Conservation (phyloP, 1,284 basidiomycete species). For the Microbotryum lychnidis-dioicae region DNA sequence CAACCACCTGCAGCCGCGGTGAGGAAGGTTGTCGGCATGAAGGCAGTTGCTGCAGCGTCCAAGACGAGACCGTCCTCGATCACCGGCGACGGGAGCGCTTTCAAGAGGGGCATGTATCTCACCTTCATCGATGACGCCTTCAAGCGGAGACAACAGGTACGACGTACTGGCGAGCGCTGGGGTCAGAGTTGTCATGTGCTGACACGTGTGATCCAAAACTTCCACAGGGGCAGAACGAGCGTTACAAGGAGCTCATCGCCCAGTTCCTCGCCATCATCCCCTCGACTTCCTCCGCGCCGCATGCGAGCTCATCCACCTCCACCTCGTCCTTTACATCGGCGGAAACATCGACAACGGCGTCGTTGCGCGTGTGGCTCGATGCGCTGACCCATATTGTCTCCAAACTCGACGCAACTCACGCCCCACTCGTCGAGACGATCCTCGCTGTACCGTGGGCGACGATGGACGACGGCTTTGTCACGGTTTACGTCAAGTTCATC, state of each 20-base stretch:
- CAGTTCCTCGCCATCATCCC: conserved; percentile 44
- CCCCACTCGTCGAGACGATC: conserved; percentile 78
- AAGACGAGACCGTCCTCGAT: too few relatives aligned
- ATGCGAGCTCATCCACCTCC: conserved; percentile 34
- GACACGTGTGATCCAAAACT: conserved; percentile 37
- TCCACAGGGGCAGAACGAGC: conserved; percentile 40
- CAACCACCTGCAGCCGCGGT: too few relatives aligned
- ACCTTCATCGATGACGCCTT: conserved; percentile 75
- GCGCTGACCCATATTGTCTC: conserved; percentile 51
- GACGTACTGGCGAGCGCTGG: conserved; percentile 55
- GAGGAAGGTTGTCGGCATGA: too few relatives aligned
- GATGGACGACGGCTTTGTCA: conserved; percentile 71
- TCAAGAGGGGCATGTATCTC: conserved; percentile 66
- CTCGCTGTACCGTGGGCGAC: conserved; percentile 85
- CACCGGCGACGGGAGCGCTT: not conserved
- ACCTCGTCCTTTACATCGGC: conserved; percentile 14
- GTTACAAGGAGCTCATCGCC: conserved; percentile 49
- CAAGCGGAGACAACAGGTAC: conserved; percentile 60
- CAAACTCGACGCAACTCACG: conserved; percentile 68
- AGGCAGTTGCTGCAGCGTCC: too few relatives aligned
- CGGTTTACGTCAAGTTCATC: conserved; percentile 76
- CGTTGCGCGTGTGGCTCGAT: conserved; percentile 40
- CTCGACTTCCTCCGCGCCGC: conserved; percentile 22
- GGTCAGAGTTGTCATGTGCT: conserved; percentile 42
- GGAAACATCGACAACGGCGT: conserved; percentile 10